phyloP scores from a whole-genome alignment of 2,329 filamentous ascomycete species.

The Epicoccum nigrum region DNA sequence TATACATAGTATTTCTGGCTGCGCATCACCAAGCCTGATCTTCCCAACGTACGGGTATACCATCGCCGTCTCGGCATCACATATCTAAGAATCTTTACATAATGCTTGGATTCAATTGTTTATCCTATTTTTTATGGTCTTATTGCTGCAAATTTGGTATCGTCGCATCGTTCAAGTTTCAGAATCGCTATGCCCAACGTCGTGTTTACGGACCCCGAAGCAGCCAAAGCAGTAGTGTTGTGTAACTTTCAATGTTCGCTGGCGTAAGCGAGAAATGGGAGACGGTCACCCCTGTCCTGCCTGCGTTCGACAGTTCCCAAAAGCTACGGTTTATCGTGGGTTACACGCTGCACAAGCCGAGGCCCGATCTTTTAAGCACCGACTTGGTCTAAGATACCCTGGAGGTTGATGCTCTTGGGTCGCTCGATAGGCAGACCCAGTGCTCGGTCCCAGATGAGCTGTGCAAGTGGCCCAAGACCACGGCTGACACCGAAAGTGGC shows the following conservation, averaged over 20 bases:
- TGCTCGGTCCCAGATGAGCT: slow-evolving; percentile 95
- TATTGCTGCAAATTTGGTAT: slow-evolving; percentile 27
- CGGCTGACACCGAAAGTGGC: slow-evolving; percentile 73
- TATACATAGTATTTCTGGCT: slow-evolving; percentile 2
- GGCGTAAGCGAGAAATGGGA: no score
- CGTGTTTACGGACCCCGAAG: no score
- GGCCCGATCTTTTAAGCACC: slow-evolving; percentile 28
- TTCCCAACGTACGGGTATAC: neutral
- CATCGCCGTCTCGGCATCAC: neutral
- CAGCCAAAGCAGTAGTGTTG: slow-evolving; percentile 7
- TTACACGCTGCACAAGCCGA: no score
- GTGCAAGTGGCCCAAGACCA: slow-evolving; percentile 83
- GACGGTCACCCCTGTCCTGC: no score
- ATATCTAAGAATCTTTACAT: neutral
- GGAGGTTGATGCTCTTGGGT: slow-evolving; percentile 95
- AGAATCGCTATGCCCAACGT: no score
- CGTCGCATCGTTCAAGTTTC: slow-evolving; percentile 12
- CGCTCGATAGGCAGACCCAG: slow-evolving; percentile 94
- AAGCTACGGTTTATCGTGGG: no score
- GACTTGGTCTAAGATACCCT: slow-evolving; percentile 75
- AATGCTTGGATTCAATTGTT: slow-evolving; percentile 8
- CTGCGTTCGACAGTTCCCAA: no score
- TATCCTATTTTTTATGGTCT: neutral
- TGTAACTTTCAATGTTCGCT: no score
- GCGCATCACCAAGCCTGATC: neutral